Evolutionary conservation across 1,284 basidiomycete species (phyloP).

Genomic region (Sphagnurus paluster): DNA sequence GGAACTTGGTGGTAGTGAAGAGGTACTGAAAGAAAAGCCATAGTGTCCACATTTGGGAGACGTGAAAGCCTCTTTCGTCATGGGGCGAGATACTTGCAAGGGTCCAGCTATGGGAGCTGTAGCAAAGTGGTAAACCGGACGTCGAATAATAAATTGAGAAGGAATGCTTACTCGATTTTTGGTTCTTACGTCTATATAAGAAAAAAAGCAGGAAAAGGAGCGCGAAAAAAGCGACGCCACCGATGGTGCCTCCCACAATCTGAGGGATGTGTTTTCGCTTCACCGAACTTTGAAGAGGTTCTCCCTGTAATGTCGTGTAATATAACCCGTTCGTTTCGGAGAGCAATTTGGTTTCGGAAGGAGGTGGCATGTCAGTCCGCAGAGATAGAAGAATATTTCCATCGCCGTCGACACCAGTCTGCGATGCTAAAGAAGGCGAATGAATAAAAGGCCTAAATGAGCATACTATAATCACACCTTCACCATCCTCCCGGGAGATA

Average conservation of each 20-base stretch:
- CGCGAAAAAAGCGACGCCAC: constrained; percentile 9
- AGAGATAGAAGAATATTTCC: not conserved
- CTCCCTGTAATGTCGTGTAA: not conserved
- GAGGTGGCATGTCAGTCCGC: not conserved
- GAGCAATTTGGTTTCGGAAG: not conserved
- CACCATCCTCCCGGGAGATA: too few species aligned
- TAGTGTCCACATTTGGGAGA: constrained; percentile 28
- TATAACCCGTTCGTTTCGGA: not conserved
- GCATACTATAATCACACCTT: too few species aligned
- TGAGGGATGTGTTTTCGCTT: constrained; percentile 1
- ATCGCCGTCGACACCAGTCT: not conserved
- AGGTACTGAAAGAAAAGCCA: constrained; percentile 25
- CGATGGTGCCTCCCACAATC: constrained; percentile 15
- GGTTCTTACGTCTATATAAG: constrained; percentile 9
- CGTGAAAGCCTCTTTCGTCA: constrained; percentile 31
- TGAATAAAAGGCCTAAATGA: too few species aligned
- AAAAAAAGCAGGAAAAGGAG: constrained; percentile 1
- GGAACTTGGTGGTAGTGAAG: constrained; percentile 17
- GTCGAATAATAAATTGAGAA: not conserved
- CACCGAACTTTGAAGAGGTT: not conserved
- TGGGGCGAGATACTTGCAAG: constrained; percentile 27
- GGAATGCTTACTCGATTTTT: constrained; percentile 6
- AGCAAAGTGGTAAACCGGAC: not conserved
- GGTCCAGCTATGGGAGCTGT: constrained; percentile 23
- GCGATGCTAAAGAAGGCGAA: too few species aligned